Conservation (phyloP, 202 grass and related monocot genomes). For the Hordeum pubiflorum region DNA sequence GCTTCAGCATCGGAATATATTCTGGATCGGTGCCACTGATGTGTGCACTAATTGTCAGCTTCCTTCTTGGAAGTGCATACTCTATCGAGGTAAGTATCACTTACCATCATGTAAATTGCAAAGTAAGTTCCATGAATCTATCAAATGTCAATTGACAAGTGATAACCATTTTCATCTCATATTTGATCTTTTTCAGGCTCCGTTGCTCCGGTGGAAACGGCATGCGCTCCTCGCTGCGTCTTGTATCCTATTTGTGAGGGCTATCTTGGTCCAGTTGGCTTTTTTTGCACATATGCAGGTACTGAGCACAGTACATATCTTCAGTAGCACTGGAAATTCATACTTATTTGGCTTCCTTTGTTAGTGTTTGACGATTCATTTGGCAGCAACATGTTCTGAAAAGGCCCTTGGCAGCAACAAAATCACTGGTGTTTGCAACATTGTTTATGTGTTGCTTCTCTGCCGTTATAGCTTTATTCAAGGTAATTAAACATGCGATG, state of each 20-base stretch:
- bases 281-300: constrained; percentile 97
- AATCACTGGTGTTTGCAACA: constrained; percentile 63
- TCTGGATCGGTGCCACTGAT: constrained; percentile 54
- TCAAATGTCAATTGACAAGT: neutral
- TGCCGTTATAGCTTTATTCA: constrained; percentile 81
- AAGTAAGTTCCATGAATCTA: neutral
- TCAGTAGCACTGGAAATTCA: neutral
- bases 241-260: constrained; percentile 71
- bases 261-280: constrained; percentile 65
- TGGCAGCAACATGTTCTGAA: constrained; percentile 67
- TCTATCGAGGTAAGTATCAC: constrained; percentile 61
- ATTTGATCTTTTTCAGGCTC: constrained; percentile 34
- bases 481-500: constrained; percentile 47
- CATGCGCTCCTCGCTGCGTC: constrained; percentile 68
- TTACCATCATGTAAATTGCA: neutral
- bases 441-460: constrained; percentile 89
- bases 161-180: neutral
- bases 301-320: neutral
- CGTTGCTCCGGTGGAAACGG: constrained; percentile 69
- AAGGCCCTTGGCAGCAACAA: constrained; percentile 53
- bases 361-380: constrained; percentile 26
- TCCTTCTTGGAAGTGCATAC: constrained; percentile 89
- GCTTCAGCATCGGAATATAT: constrained; percentile 53
- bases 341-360: neutral
- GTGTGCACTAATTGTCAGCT: constrained; percentile 53